Base-by-base conservation (phyloP, 306 rosid species). In the Medicago arabica region DNA sequence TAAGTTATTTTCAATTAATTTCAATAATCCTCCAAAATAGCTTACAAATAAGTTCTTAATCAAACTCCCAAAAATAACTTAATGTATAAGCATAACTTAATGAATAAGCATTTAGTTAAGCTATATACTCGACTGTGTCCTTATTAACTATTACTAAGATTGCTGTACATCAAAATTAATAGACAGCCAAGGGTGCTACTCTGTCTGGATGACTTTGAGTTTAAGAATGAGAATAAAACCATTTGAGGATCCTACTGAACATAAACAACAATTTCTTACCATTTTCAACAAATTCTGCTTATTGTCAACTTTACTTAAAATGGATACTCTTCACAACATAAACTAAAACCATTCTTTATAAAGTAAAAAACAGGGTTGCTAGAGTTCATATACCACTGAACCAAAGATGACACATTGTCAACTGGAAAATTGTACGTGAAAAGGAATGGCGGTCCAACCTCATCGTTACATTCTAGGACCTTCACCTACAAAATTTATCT, bases 301-400 rank as follows among this genome's bases (percentile, higher is more conserved):
- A 46, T 63, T 62, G 17, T 36, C 31, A 65, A 75, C 40, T 75
- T 57, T 16, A 57, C 47, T 69, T 58, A 64, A 64, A 70, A 53
- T n/a, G 25, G 44, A 60, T 39, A 16, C 76, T 59, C 38, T 63
- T 40, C 55, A 66, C 61, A 57, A 12, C 68, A 79, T 12, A 70
- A 55, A 59, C 57, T 39, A 67, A 58, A 66, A 75, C 50, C 75
- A 71, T 54, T 63, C 59, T 63, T 62, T 53, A 71, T 70, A 28
- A 34, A 57, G 71, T 44, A 46, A 76, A 13, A 43, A 61, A 57
- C 54, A 40, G 64, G 64, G 16, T 74, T 63, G 44, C 31, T 43
- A 40, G 43, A 55, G 66, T 55, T 61, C 69, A 57, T 40, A 63
- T 43, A 15, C 54, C 31, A 71, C 54, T 55, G 31, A 71, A 53